A percentile compares a stretch with the other conserved stretches of the same genome.
phyloP scores from a whole-genome alignment of 805 yeast species.

The Saturnispora serradocipensis region DNA sequence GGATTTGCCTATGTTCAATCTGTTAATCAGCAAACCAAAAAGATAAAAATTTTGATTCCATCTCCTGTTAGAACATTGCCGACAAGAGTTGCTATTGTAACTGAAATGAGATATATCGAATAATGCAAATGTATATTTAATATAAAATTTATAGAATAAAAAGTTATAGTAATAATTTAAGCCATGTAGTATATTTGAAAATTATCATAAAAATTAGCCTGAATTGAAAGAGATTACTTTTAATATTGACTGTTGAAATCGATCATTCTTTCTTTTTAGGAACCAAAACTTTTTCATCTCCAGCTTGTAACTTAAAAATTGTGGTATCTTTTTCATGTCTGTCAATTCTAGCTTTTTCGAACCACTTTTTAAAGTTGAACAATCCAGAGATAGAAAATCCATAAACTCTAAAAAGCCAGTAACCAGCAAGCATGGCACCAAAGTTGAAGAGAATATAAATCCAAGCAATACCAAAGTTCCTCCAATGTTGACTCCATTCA shows the following conservation, averaged over 20 bases:
- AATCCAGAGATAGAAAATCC: conserved; percentile 26
- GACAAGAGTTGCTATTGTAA: conserved; percentile 59
- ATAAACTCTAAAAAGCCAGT: conserved; percentile 30
- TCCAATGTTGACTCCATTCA: conserved; percentile 44
- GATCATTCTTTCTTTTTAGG: conserved; percentile 13
- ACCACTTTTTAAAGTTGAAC: conserved; percentile 27
- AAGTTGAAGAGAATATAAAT: conserved; percentile 48
- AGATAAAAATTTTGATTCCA: conserved; percentile 68
- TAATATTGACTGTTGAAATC: background rate
- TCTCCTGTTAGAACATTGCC: conserved; percentile 79
- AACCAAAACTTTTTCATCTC: conserved; percentile 29
- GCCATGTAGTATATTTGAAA: background rate
- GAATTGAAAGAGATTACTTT: background rate
- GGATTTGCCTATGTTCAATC: conserved; percentile 66
- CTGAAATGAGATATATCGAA: conserved; percentile 77
- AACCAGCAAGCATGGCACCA: conserved; percentile 31
- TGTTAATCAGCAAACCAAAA: conserved; percentile 60
- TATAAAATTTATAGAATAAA: background rate
- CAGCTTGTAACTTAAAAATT: conserved; percentile 30
- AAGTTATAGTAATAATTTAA: background rate
- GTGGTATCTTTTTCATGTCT: conserved; percentile 39
- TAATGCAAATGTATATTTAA: conserved; percentile 23
- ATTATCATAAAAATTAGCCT: background rate
- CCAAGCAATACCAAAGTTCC: conserved; percentile 56
- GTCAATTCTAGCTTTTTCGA: conserved; percentile 33